phyloP scores from a whole-genome alignment of 805 yeast genomes.

The Pichia nakasei region DNA sequence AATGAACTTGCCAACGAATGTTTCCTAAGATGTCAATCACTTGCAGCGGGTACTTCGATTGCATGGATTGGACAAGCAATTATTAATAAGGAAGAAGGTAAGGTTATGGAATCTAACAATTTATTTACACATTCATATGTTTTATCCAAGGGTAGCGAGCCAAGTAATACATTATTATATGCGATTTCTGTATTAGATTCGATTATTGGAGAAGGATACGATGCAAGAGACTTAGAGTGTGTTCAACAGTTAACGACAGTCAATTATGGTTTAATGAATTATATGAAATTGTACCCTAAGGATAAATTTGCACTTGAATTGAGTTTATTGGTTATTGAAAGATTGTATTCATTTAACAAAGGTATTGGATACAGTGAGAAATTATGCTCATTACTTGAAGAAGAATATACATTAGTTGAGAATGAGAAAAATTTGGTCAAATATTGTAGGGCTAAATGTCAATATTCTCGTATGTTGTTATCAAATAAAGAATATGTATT shows the following conservation, averaged over 20 bases:
- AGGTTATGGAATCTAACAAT: constrained; percentile 39
- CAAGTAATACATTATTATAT: constrained; percentile 62
- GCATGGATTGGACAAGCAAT: constrained; percentile 89
- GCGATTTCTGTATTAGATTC: constrained; percentile 49
- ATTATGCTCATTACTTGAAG: constrained; percentile 35
- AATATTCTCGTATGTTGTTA: constrained; percentile 60
- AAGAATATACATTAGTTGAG: constrained; percentile 11
- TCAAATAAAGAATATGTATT: constrained; percentile 46
- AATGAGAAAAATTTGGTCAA: constrained; percentile 29
- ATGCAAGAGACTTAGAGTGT: constrained; percentile 47
- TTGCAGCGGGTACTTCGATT: constrained; percentile 64
- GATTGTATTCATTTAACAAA: constrained; percentile 51
- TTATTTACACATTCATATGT: constrained; percentile 72
- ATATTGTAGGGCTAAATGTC: constrained; percentile 56
- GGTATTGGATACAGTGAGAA: constrained; percentile 42
- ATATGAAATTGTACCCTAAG: constrained; percentile 51
- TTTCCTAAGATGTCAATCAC: constrained; percentile 63
- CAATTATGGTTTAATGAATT: constrained; percentile 56
- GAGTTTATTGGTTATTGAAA: constrained; percentile 53
- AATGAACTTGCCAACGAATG: constrained; percentile 64
- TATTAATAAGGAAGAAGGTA: constrained; percentile 42
- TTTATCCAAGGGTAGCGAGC: constrained; percentile 65
- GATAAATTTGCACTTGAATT: constrained; percentile 51
- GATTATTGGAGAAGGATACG: constrained; percentile 30
- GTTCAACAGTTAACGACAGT: constrained; percentile 62